Conservation (phyloP, 805 yeast species). For the Wickerhamomyces bisporus region DNA sequence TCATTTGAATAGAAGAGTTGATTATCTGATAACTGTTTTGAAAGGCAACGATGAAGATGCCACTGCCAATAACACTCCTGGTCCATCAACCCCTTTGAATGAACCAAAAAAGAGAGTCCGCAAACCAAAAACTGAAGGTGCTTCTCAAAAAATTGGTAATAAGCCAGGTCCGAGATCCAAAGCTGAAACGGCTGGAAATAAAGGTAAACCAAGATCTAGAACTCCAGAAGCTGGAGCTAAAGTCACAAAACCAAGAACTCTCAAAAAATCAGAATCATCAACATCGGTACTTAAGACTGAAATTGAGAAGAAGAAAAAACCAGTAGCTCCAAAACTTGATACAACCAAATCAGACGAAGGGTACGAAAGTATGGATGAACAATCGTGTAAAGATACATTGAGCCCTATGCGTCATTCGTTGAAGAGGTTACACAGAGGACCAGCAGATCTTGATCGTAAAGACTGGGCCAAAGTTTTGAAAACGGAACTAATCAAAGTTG, state of each 20-base stretch:
- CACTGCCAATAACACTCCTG: slow-evolving; percentile 22
- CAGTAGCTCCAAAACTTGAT: slow-evolving; percentile 6
- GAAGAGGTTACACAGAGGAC: slow-evolving; percentile 62
- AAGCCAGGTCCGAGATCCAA: slow-evolving; percentile 12
- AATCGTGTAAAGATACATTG: slow-evolving; percentile 52
- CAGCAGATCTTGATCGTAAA: slow-evolving; percentile 64
- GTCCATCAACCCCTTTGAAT: slow-evolving; percentile 24
- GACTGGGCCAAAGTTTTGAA: slow-evolving; percentile 74
- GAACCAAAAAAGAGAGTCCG: slow-evolving; percentile 25
- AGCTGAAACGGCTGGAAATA: slow-evolving; percentile 17
- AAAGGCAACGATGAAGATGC: slow-evolving; percentile 48
- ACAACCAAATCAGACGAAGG: slow-evolving; percentile 38
- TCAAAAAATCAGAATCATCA: slow-evolving; percentile 1
- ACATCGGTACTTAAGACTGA: background rate
- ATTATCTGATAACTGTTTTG: slow-evolving; percentile 70
- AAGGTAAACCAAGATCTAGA: background rate
- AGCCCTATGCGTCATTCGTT: slow-evolving; percentile 66
- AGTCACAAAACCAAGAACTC: slow-evolving; percentile 4
- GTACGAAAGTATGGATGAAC: slow-evolving; percentile 77
- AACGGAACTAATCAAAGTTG: slow-evolving; percentile 64
- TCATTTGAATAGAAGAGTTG: slow-evolving; percentile 87
- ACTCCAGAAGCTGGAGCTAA: background rate
- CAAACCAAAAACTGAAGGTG: slow-evolving; percentile 23
- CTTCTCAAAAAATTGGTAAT: slow-evolving; percentile 11
- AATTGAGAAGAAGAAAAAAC: slow-evolving; percentile 2